phyloP scores from a whole-genome alignment of 129 eudicot genomes.

The Scalesia atractyloides region DNA sequence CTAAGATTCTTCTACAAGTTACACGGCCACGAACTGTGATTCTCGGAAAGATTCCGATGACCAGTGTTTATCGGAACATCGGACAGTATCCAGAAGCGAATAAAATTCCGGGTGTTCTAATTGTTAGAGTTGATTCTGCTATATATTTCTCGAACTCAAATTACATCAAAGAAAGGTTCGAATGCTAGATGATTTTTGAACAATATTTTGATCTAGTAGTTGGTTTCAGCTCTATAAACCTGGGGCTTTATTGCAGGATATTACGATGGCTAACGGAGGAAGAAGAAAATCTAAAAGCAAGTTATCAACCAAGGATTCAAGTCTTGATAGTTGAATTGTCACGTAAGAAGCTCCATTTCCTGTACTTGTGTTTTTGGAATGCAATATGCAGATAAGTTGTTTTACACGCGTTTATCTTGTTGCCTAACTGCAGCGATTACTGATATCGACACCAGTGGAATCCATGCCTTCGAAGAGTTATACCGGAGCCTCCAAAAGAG shows the following conservation, averaged over 20 bases:
- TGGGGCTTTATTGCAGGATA: constrained; percentile 45
- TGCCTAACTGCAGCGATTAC: constrained; percentile 55
- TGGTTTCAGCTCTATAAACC: background rate
- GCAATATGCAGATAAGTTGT: no score
- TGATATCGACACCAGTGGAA: constrained; percentile 76
- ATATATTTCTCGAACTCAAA: constrained; percentile 86
- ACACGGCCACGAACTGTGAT: constrained; percentile 78
- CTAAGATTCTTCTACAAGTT: constrained; percentile 79
- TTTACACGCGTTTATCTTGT: constrained; percentile 5
- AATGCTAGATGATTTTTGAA: background rate
- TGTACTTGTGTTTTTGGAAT: background rate
- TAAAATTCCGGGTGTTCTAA: constrained; percentile 59
- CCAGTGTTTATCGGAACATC: constrained; percentile 64
- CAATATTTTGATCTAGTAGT: background rate
- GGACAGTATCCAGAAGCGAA: constrained; percentile 81
- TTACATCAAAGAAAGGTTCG: constrained; percentile 71
- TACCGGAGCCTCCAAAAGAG: constrained; percentile 54
- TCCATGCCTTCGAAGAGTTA: constrained; percentile 73
- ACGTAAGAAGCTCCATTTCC: constrained; percentile 46
- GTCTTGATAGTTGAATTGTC: constrained; percentile 73
- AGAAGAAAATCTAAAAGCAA: constrained; percentile 47
- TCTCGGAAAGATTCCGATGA: constrained; percentile 78
- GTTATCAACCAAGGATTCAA: constrained; percentile 50
- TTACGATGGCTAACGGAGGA: constrained; percentile 82
- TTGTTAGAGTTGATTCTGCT: constrained; percentile 81